Evolutionary conservation across 306 rosid genomes (phyloP), one percentile per base, ranked within the genome.

Genomic region (Lathyrus aphaca): DNA sequence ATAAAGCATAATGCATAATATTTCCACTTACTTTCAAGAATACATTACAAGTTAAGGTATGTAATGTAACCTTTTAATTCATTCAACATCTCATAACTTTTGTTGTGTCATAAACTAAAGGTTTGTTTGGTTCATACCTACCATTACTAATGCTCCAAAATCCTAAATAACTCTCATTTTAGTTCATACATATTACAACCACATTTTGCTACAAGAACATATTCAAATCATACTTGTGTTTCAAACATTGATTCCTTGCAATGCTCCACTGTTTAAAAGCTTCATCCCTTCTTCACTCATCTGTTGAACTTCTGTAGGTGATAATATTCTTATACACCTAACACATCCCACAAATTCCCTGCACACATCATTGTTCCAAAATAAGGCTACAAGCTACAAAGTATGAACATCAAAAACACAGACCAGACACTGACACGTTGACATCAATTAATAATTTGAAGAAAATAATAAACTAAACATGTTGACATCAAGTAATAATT

Each of bases 231-330:
- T 56, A 2, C 0, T 21, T 29, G 83, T 38, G 5, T 59, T 37
- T 62, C 84, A 78, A 72, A 77, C 78, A 46, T 74, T 84, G 50
- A 87, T 82, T 49, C 95, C 96, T 75, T 90, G 96, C 84, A 90
- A 77, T 15, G 96, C 91, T 75, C 89, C 96, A 71, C 91, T 88
- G 63, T 92, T 83, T 15, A 92, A 88, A 74, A 92, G 93, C 81
- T 92, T 85, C 98, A 90, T 92, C 50, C 98, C 98, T 66, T 92
- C 98, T 77, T 92, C 96, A 23, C 96, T 92, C 98, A 92, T 90
- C 86, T 90, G 88, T 78, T 88, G 80, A 73, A 92, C 96, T 82
- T 92, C 98, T 17, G 90, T 66, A 18, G 96, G 98, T 5, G 98
- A 92, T 46, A 90, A 80, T 65, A 92, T 92, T 69, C 92, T 75